Evolutionary conservation across 331 rosid genomes (phyloP).

Genomic region (Telfairia occidentalis): DNA sequence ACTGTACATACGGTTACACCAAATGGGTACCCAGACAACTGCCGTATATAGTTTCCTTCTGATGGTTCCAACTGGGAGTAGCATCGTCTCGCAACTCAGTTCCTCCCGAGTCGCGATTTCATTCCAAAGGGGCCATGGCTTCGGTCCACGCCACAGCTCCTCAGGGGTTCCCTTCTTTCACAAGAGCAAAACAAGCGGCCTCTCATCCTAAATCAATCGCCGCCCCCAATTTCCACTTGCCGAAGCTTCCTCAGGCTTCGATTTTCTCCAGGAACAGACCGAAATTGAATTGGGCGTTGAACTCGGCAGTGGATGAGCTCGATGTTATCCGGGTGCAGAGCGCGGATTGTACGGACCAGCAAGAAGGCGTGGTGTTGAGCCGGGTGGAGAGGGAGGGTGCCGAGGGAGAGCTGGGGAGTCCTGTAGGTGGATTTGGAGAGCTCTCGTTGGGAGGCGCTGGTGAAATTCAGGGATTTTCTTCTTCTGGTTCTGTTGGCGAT

Average conservation of each 20-base stretch:
- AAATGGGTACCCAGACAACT: neutral
- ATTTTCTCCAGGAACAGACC: slow-evolving; percentile 24
- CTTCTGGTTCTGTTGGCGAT: slow-evolving; percentile 37
- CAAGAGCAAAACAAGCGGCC: slow-evolving; percentile 19
- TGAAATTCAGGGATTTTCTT: slow-evolving; percentile 39
- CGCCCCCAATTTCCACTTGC: slow-evolving; percentile 10
- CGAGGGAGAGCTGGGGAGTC: slow-evolving; percentile 49
- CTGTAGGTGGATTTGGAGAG: slow-evolving; percentile 54
- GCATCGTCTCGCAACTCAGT: slow-evolving; percentile 12
- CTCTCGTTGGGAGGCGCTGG: slow-evolving; percentile 54
- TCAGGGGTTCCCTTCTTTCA: slow-evolving; percentile 34
- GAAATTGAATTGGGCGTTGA: slow-evolving; percentile 17
- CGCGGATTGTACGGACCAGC: slow-evolving; percentile 41
- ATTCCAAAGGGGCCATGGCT: slow-evolving; percentile 35
- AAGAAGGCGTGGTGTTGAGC: slow-evolving; percentile 47
- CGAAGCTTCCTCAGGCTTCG: slow-evolving; percentile 15
- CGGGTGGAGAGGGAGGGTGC: slow-evolving; percentile 42
- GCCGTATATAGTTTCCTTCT: slow-evolving; percentile 1
- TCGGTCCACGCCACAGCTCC: slow-evolving; percentile 46
- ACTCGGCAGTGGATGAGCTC: slow-evolving; percentile 32
- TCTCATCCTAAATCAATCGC: slow-evolving; percentile 15
- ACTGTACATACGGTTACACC: too few relatives aligned
- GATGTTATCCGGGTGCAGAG: slow-evolving; percentile 58
- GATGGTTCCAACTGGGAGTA: slow-evolving; percentile 13
- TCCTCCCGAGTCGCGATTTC: slow-evolving; percentile 20